Evolutionary conservation across 164 flowering plant species (phyloP).

Genomic region (Paratinospora sagittata): DNA sequence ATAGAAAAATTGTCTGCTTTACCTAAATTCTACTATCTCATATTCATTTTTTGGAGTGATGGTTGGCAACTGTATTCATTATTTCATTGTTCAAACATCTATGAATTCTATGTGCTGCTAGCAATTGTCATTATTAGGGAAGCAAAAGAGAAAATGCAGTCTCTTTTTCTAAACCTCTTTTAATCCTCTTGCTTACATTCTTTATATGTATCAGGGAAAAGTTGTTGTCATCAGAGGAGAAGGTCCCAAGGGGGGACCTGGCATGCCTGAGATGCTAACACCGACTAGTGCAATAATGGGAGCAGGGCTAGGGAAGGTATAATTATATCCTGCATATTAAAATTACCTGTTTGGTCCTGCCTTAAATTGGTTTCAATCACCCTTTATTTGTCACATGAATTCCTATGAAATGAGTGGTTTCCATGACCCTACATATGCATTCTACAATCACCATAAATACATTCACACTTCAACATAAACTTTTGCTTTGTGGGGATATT

Average conservation of each 20-base stretch:
- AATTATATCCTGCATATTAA: no score
- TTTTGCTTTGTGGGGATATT: no score
- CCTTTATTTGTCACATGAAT: not conserved
- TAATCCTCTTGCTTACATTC: not conserved
- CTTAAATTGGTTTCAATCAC: not conserved
- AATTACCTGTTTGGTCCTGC: not conserved
- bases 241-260: slow-evolving; percentile 99
- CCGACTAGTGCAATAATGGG: slow-evolving; percentile 99
- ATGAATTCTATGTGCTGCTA: no score
- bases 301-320: slow-evolving; percentile 98
- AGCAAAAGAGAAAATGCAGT: no score
- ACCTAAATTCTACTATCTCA: no score
- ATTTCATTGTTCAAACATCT: no score
- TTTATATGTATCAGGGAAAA: slow-evolving; percentile 53
- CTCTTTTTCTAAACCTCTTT: not conserved
- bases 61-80: no score
- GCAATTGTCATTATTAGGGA: no score
- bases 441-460: no score
- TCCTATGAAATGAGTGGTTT: not conserved
- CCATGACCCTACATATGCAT: not conserved
- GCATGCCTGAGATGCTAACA: slow-evolving; percentile 99
- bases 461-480: no score
- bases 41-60: no score
- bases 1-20: no score
- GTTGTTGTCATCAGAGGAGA: slow-evolving; percentile 94